A percentile compares a stretch with the other conserved stretches of the same genome.
phyloP scores from a whole-genome alignment of 208 protist genomes.

The Trypanosoma mega region DNA sequence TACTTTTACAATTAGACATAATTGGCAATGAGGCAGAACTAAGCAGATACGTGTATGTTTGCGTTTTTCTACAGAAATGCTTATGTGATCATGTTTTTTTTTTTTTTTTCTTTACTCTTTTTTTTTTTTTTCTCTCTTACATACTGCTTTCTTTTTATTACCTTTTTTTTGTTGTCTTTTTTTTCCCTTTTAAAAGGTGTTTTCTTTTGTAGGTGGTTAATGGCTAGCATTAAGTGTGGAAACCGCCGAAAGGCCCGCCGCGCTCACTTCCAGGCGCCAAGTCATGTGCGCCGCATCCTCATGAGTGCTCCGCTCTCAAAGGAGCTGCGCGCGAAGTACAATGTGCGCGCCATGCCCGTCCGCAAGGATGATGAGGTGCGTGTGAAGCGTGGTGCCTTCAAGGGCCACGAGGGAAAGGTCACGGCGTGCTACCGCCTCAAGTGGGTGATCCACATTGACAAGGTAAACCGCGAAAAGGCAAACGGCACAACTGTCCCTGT shows the following conservation, averaged over 20 bases:
- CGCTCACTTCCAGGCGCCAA: slow-evolving; percentile 99
- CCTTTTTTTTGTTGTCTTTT: slow-evolving; percentile 13
- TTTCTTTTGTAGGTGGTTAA: slow-evolving; percentile 33
- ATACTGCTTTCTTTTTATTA: slow-evolving; percentile 14
- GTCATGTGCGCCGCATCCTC: slow-evolving; percentile 94
- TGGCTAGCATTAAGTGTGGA: slow-evolving; percentile 87
- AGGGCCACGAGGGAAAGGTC: slow-evolving; percentile 97
- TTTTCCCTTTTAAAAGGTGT: slow-evolving; percentile 13
- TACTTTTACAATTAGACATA: no score
- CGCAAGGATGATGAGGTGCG: slow-evolving; percentile 99
- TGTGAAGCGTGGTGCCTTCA: slow-evolving; percentile 95
- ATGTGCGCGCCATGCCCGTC: slow-evolving; percentile 98
- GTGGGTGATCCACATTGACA: slow-evolving; percentile 99
- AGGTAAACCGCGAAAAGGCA: slow-evolving; percentile 97
- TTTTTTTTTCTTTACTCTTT: neutral
- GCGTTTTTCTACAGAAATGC: neutral
- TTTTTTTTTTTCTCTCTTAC: slow-evolving; percentile 1
- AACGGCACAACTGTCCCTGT: slow-evolving; percentile 93
- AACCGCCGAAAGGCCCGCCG: slow-evolving; percentile 97
- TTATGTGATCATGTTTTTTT: neutral
- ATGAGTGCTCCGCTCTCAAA: slow-evolving; percentile 99
- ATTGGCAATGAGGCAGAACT: no score
- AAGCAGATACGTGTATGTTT: no score
- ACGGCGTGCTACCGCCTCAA: slow-evolving; percentile 97
- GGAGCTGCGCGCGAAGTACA: slow-evolving; percentile 98